Evolutionary conservation across 495 filamentous ascomycete species (phyloP).

Genomic region (Neurospora sp.): DNA sequence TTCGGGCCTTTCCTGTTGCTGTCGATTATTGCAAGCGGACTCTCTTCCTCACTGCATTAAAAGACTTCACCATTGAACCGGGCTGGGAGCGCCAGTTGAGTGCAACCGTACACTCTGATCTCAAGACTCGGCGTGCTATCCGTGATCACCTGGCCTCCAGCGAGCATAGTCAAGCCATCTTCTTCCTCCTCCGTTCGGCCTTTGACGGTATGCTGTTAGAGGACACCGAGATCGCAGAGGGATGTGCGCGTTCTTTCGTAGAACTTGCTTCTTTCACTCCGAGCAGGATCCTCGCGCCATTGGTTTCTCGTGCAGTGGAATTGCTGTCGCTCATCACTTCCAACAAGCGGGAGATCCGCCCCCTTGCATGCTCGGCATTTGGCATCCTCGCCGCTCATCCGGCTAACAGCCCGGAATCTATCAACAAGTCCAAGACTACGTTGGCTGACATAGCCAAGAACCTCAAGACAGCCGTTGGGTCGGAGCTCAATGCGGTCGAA

Average conservation of each 20-base stretch:
- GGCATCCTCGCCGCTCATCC: slow-evolving; percentile 69
- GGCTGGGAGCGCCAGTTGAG: slow-evolving; percentile 82
- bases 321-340: slow-evolving; percentile 52
- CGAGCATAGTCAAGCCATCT: slow-evolving; percentile 20
- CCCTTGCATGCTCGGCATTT: slow-evolving; percentile 55
- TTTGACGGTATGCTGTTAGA: slow-evolving; percentile 49
- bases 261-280: slow-evolving; percentile 58
- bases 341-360: slow-evolving; percentile 55
- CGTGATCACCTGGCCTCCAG: slow-evolving; percentile 31
- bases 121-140: slow-evolving; percentile 47
- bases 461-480: slow-evolving; percentile 20
- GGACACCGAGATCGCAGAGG: slow-evolving; percentile 35
- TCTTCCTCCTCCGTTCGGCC: slow-evolving; percentile 38
- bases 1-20: slow-evolving; percentile 51
- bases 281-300: slow-evolving; percentile 32
- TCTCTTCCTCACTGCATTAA: slow-evolving; percentile 62
- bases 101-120: slow-evolving; percentile 53
- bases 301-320: slow-evolving; percentile 38
- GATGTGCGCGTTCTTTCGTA: slow-evolving; percentile 51
- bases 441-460: slow-evolving; percentile 11
- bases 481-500: slow-evolving; percentile 28
- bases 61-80: slow-evolving; percentile 53
- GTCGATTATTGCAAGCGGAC: slow-evolving; percentile 63
- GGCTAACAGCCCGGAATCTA: slow-evolving; percentile 20
- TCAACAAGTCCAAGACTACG: slow-evolving; percentile 1